phyloP scores from a whole-genome alignment of 306 rosid genomes.

The Castanopsis chinensis region DNA sequence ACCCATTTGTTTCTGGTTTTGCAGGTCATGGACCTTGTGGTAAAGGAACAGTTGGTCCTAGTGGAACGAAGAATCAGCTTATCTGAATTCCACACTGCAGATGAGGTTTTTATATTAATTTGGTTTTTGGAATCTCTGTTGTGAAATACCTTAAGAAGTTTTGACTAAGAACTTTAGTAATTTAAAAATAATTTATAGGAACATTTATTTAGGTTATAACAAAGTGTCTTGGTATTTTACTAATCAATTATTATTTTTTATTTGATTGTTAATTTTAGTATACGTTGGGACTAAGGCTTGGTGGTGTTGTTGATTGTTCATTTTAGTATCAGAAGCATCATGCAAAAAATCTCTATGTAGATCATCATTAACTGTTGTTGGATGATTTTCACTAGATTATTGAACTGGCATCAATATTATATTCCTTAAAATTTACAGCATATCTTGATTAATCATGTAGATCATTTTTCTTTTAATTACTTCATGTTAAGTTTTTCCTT shows the following conservation, averaged over 20 bases:
- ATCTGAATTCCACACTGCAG: slow-evolving; percentile 83
- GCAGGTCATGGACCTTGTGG: slow-evolving; percentile 82
- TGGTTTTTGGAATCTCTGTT: slow-evolving; percentile 7
- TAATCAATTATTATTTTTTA: neutral
- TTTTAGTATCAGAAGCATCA: too few species aligned
- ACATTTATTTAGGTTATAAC: neutral
- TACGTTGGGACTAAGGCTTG: too few species aligned
- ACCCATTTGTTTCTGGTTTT: slow-evolving; percentile 9
- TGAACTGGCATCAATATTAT: neutral
- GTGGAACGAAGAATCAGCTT: slow-evolving; percentile 81
- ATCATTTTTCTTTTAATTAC: neutral
- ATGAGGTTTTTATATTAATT: slow-evolving; percentile 55
- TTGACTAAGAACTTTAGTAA: neutral
- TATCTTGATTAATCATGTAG: neutral
- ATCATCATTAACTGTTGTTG: neutral
- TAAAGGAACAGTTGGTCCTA: slow-evolving; percentile 53
- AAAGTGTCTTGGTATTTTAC: neutral
- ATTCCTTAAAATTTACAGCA: neutral
- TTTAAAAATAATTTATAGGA: neutral
- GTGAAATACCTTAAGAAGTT: neutral
- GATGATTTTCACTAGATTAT: neutral
- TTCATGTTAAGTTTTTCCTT: too few species aligned
- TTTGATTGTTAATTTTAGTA: too few species aligned
- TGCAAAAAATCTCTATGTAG: too few species aligned
- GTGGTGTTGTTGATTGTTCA: too few species aligned